Evolutionary conservation across 352 stramenopile species (phyloP).

Genomic region (Phytophthora foliorum): DNA sequence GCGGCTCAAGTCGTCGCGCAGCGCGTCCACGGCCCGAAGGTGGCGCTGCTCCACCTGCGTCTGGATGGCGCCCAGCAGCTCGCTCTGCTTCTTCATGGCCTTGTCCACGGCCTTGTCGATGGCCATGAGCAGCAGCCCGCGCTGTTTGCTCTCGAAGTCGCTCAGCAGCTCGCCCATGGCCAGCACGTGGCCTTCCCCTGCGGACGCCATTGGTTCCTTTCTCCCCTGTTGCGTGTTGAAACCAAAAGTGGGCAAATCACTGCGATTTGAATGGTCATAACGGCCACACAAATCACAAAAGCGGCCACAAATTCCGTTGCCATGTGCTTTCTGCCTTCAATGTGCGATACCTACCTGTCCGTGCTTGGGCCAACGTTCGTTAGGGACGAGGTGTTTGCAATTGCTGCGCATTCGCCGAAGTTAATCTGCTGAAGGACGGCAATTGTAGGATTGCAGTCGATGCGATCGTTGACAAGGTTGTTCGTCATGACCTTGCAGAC

Average conservation of each 20-base stretch:
- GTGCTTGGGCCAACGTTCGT: too few relatives aligned
- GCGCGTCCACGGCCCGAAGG: slow-evolving; percentile 12
- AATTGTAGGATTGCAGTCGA: too few relatives aligned
- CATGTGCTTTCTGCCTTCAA: too few relatives aligned
- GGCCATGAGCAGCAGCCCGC: slow-evolving; percentile 33
- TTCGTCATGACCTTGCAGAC: too few relatives aligned
- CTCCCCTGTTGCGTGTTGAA: background rate
- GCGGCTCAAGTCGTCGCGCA: slow-evolving; percentile 24
- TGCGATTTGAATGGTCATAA: slow-evolving; percentile 27
- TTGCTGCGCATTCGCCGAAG: too few relatives aligned
- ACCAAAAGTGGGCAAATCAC: slow-evolving; percentile 15
- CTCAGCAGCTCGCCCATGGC: slow-evolving; percentile 28
- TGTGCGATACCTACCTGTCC: background rate
- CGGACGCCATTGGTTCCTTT: slow-evolving; percentile 13
- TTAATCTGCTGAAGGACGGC: too few relatives aligned
- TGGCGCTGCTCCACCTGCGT: slow-evolving; percentile 31
- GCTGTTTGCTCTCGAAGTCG: slow-evolving; percentile 41
- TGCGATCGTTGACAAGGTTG: too few relatives aligned
- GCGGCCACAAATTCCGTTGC: slow-evolving; percentile 3
- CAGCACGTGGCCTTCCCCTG: slow-evolving; percentile 17
- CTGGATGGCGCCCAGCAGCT: slow-evolving; percentile 37
- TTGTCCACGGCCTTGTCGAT: slow-evolving; percentile 40
- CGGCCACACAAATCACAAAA: slow-evolving; percentile 22
- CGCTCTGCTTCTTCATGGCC: slow-evolving; percentile 41
- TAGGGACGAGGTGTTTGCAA: too few relatives aligned